These are phyloP conservation scores for Botrytis paeoniae DNA, from an alignment of 2,329 filamentous ascomycete species.

Conservation along the genomic window DNA sequence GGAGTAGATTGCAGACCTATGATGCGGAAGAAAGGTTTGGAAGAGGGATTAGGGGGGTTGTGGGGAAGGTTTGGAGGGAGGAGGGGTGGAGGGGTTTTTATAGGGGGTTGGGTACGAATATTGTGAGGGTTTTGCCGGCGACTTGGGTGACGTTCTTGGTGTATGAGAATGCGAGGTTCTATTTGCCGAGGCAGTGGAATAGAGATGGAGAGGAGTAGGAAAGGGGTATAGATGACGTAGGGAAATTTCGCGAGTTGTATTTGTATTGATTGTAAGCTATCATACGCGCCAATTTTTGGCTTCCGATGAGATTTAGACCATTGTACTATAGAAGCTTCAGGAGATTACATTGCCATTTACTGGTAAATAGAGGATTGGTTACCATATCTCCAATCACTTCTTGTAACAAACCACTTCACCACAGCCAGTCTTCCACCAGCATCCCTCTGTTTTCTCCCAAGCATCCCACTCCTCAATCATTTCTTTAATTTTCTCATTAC, in stretches of 20 bases:
- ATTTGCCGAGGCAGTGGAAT: constrained; percentile 49
- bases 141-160: constrained; percentile 97
- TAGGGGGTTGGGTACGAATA: constrained; percentile 81
- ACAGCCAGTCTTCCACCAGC: constrained; percentile 19
- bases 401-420: constrained; percentile 18
- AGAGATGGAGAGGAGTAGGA: background rate
- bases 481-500: background rate
- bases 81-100: constrained; percentile 87
- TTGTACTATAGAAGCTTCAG: background rate
- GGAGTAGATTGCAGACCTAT: constrained; percentile 86
- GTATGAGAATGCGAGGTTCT: constrained; percentile 87
- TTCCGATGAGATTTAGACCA: background rate
- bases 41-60: constrained; percentile 66
- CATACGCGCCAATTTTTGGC: background rate
- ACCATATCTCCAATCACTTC: background rate
- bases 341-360: background rate
- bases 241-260: background rate
- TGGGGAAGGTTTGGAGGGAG: constrained; percentile 69
- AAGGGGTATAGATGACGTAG: too few species aligned
- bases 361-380: background rate
- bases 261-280: background rate
- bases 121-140: constrained; percentile 87
- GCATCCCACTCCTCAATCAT: constrained; percentile 6
- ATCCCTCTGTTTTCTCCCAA: constrained; percentile 15
- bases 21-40: constrained; percentile 73